Evolutionary conservation across 2,329 filamentous ascomycete species (phyloP).

Genomic region (Fusarium robinianum): DNA sequence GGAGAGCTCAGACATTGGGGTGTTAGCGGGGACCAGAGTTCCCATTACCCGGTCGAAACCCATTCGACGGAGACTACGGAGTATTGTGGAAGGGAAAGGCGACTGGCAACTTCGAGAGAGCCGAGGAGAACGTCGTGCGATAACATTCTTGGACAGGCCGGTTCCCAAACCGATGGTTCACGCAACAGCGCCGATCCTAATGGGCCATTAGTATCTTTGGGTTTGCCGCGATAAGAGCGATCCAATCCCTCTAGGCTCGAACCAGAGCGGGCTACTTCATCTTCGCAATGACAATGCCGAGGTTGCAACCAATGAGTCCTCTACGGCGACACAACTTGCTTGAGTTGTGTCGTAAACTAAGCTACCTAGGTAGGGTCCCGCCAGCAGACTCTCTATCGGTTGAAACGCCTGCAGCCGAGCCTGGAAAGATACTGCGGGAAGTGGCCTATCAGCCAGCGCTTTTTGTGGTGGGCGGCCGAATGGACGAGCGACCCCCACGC

Average conservation of each 20-base stretch:
- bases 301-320: not conserved
- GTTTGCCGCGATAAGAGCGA: too few relatives aligned
- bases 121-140: conserved; percentile 13
- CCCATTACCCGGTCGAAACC: too few relatives aligned
- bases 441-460: conserved; percentile 15
- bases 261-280: too few relatives aligned
- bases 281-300: not conserved
- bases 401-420: conserved; percentile 32
- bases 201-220: not conserved
- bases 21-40: not conserved
- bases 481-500: conserved; percentile 27
- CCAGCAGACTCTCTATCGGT: too few relatives aligned
- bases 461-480: conserved; percentile 31
- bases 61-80: too few relatives aligned
- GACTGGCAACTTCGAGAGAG: too few relatives aligned
- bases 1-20: not conserved
- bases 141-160: not conserved
- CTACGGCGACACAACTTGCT: conserved; percentile 1
- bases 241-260: conserved; percentile 2
- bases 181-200: conserved; percentile 23
- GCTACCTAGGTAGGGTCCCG: too few relatives aligned
- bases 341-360: too few relatives aligned
- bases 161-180: conserved; percentile 17
- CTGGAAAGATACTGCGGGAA: conserved; percentile 27
- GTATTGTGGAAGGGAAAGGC: too few relatives aligned